A percentile compares a stretch with the other conserved stretches of the same genome.
phyloP scores from a whole-genome alignment of 345 rosid genomes.

The Moringa oleifera region DNA sequence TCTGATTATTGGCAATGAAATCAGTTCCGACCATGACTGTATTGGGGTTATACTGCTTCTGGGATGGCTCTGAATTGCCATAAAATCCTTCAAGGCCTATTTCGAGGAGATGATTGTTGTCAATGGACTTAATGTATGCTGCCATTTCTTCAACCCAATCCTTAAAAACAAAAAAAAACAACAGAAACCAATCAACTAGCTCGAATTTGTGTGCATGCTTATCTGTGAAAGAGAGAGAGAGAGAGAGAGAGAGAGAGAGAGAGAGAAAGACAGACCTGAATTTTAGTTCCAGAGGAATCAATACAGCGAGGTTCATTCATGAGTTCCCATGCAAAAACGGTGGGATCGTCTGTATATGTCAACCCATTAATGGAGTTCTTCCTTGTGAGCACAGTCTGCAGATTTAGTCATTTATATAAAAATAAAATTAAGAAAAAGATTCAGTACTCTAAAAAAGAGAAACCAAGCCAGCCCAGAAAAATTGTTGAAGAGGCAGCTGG shows the following conservation, averaged over 20 bases:
- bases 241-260: constrained; percentile 1
- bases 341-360: constrained; percentile 66
- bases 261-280: constrained; percentile 41
- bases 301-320: constrained; percentile 75
- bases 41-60: constrained; percentile 41
- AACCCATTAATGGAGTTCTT: constrained; percentile 58
- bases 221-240: not conserved
- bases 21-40: constrained; percentile 41
- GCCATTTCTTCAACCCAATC: constrained; percentile 70
- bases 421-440: too few relatives aligned
- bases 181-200: not conserved
- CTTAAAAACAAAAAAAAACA: constrained; percentile 9
- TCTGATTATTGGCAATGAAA: constrained; percentile 57
- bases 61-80: constrained; percentile 45
- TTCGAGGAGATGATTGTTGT: constrained; percentile 52
- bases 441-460: too few relatives aligned
- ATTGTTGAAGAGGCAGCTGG: too few relatives aligned
- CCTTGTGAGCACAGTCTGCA: constrained; percentile 75
- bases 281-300: constrained; percentile 39
- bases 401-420: too few relatives aligned
- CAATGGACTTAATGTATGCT: constrained; percentile 56
- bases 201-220: too few relatives aligned
- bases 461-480: too few relatives aligned
- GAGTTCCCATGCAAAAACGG: constrained; percentile 88
- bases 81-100: constrained; percentile 87